A percentile compares a stretch with the other conserved stretches of the same genome.
phyloP scores from a whole-genome alignment of 495 filamentous ascomycete species.

The Podospora didyma region DNA sequence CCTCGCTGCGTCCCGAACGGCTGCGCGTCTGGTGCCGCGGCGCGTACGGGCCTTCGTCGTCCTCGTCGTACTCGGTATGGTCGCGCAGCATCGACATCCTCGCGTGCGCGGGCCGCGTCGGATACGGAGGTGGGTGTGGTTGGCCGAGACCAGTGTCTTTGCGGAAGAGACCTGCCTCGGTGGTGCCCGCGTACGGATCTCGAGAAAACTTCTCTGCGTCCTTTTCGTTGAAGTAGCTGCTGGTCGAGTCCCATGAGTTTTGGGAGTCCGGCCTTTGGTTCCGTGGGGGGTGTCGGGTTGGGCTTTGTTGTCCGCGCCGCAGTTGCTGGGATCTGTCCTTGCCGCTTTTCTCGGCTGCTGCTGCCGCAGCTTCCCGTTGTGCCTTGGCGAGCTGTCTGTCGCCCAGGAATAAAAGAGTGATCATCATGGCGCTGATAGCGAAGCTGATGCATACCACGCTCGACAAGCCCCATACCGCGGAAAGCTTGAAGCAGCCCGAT shows the following conservation, averaged over 20 bases:
- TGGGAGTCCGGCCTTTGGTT: neutral
- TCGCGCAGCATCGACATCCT: neutral
- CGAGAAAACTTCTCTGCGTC: neutral
- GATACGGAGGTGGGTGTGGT: neutral
- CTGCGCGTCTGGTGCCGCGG: neutral
- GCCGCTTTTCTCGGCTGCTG: neutral
- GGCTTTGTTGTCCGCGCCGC: too few species aligned
- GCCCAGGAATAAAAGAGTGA: conserved; percentile 3
- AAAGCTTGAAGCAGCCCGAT: conserved; percentile 8
- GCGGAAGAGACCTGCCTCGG: neutral
- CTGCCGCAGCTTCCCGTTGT: neutral
- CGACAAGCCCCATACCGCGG: conserved; percentile 12
- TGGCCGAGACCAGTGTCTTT: neutral
- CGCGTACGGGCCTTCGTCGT: neutral
- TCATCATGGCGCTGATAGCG: conserved; percentile 7
- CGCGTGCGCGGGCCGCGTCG: neutral
- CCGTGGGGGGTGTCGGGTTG: neutral
- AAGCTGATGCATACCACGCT: conserved; percentile 9
- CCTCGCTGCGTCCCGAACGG: neutral
- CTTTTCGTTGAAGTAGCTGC: neutral
- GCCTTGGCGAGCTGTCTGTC: neutral
- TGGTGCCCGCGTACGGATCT: neutral
- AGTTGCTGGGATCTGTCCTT: neutral
- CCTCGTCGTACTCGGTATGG: neutral
- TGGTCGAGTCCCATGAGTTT: neutral